Base-by-base conservation (phyloP, 108 stramenopile genomes). In the Skeletonema tropicum region DNA sequence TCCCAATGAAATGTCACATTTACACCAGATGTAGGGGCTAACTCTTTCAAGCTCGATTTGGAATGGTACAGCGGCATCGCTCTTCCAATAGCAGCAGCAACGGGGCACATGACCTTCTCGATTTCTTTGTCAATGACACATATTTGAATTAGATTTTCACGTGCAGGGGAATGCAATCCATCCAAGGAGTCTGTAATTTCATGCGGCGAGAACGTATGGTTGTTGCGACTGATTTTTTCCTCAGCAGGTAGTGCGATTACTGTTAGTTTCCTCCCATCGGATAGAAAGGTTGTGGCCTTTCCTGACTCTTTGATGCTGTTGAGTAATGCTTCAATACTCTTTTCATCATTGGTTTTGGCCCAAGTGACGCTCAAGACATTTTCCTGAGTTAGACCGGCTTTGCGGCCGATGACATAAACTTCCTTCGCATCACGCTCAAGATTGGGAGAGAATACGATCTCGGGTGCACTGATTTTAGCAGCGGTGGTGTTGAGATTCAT, bases 121-220 rank as follows among this genome's bases (percentile, higher is more conserved):
- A 64, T 71, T 19, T 64, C 9, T 13, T n/a, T 17, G 45, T 66
- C 65, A 6, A 66, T 19, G 14, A 71, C 62, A 13, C 21, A 12
- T 15, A 66, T 57, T 21, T 66, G 65, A 26, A 57, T n/a, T 1
- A 45, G 31, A 3, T 66, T 73, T 55, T 38, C 71, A 23, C 57
- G 38, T 63, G 39, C 57, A 17, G 32, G 12, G 25, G 42, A 35
- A 7, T 68, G 14, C 23, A 58, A n/a, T 66, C 85, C 57, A 75
- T 41, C 19, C 13, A 66, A 6, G 25, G 65, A 57, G 12, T 67
- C 77, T 2, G 86, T 85, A 8, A 89, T 59, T 3, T 80, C 55
- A 66, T 87, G 88, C 3, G 80, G 77, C 31, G 83, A 65, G 71
- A 85, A 70, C 23, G 82, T 79, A 63, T 87, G 82, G 38, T 87